Conservation (phyloP, 2,329 filamentous ascomycete species). For the Fusarium nisikadoi region DNA sequence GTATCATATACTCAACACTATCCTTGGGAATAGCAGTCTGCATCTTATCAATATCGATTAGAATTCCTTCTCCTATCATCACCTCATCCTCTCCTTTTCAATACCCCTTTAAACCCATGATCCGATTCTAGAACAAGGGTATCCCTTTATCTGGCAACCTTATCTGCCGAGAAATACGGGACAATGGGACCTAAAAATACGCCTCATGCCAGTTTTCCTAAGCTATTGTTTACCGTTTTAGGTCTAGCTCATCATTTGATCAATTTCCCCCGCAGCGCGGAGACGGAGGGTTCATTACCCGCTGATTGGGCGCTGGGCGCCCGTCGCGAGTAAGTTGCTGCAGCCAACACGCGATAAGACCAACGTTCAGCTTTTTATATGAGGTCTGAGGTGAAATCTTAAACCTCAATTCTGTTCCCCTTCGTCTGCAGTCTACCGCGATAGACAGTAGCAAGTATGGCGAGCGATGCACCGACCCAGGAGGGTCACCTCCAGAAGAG, state of each 20-base stretch:
- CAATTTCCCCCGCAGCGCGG: conserved; percentile 26
- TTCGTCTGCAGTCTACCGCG: background rate
- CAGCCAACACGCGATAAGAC: background rate
- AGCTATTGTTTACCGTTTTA: conserved; percentile 14
- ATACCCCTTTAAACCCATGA: background rate
- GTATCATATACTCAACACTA: background rate
- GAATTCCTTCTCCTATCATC: background rate
- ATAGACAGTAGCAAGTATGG: conserved; percentile 9
- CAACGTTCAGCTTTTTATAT: conserved; percentile 1
- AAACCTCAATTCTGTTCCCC: background rate
- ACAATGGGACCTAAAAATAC: background rate
- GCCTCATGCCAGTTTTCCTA: conserved; percentile 22
- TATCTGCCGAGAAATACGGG: background rate
- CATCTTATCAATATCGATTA: background rate
- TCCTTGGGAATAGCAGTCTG: background rate
- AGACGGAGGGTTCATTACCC: conserved; percentile 3
- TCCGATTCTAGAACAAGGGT: conserved; percentile 1
- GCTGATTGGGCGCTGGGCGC: conserved; percentile 15
- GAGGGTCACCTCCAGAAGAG: conserved; percentile 38
- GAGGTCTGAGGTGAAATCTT: background rate
- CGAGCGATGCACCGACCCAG: background rate
- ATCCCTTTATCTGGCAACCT: background rate
- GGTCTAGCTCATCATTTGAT: conserved; percentile 10
- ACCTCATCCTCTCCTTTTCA: background rate
- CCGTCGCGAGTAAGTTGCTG: background rate